Base-by-base conservation (phyloP, 2,329 filamentous ascomycete genomes). In the Colletotrichum karsti region DNA sequence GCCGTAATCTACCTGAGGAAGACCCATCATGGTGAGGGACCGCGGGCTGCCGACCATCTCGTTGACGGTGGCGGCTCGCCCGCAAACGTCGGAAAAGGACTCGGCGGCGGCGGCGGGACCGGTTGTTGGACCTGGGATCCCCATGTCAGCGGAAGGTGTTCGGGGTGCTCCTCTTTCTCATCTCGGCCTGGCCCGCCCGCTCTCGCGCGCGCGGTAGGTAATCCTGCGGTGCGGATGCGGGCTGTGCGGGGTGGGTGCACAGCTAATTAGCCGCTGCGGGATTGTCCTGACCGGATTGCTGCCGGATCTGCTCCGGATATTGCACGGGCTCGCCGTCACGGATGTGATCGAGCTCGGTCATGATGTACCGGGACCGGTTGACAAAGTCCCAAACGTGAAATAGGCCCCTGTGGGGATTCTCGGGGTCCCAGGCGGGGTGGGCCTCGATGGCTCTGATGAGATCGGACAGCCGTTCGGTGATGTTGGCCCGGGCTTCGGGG, bases 341-440 rank as follows among this genome's bases (percentile, higher is more conserved):
- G 58, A 82, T 77, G 44, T 79, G 80, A 18, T 83, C 78, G 24
- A 83, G 74, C 74, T 82, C 80, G 7, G 74, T 75, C 70, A 81
- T 76, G 74, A 82, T 81, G 69, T 82, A 83, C 39, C 76, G 72
- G n/a, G 79, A 80, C 37, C 80, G 77, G 64, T 74, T 77, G 50
- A 78, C 78, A 70, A 83, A 84, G 70, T 83, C 80, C 79, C 79
- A 83, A 33, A 81, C 69, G 70, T 80, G 74, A 60, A 73, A 79
- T 42, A 83, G 76, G 15, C 77, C 76, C 18, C 73, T 71, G 62
- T 78, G 73, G 33, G 73, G 73, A 15, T 69, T 71, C n/a, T 72
- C 72, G 28, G 70, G 63, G 55, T 68, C 73, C 75, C 77, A 79
- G 20, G 69, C 53, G 5, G 74, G 67, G 65, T 79, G 77, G 37